phyloP scores from a whole-genome alignment of 805 yeast species.

The Starmerella davenportii region DNA sequence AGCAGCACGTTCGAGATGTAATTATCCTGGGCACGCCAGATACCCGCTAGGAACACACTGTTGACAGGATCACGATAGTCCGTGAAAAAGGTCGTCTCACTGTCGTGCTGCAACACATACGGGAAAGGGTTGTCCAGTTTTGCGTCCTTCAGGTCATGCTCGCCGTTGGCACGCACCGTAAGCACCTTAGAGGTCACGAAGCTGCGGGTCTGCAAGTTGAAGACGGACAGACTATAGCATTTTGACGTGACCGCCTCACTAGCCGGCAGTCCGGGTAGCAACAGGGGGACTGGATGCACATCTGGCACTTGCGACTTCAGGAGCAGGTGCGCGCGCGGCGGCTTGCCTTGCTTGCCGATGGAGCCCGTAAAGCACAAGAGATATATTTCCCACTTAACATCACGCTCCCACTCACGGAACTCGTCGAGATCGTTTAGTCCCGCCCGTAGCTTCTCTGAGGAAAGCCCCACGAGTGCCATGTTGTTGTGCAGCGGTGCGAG shows the following conservation, averaged over 20 bases:
- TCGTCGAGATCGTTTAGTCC: background rate
- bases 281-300: constrained; percentile 2
- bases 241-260: background rate
- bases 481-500: constrained; percentile 3
- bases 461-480: constrained; percentile 3
- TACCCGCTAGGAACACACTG: constrained; percentile 8
- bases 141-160: background rate
- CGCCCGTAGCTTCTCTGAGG: background rate
- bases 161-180: constrained; percentile 3
- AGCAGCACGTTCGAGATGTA: constrained; percentile 4
- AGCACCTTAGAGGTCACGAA: constrained; percentile 1
- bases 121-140: background rate
- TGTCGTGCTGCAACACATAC: constrained; percentile 1
- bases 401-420: background rate
- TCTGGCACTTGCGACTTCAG: constrained; percentile 6
- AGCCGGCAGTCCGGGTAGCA: constrained; percentile 3
- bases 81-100: constrained; percentile 4
- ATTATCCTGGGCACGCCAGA: background rate
- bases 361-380: constrained; percentile 9
- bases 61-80: constrained; percentile 8
- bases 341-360: constrained; percentile 6
- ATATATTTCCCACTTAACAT: constrained; percentile 8
- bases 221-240: constrained; percentile 1
- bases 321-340: constrained; percentile 4
- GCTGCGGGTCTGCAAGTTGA: constrained; percentile 1